Evolutionary conservation across 2,329 filamentous ascomycete genomes (phyloP).

Genomic region (Pseudocercospora ulei): DNA sequence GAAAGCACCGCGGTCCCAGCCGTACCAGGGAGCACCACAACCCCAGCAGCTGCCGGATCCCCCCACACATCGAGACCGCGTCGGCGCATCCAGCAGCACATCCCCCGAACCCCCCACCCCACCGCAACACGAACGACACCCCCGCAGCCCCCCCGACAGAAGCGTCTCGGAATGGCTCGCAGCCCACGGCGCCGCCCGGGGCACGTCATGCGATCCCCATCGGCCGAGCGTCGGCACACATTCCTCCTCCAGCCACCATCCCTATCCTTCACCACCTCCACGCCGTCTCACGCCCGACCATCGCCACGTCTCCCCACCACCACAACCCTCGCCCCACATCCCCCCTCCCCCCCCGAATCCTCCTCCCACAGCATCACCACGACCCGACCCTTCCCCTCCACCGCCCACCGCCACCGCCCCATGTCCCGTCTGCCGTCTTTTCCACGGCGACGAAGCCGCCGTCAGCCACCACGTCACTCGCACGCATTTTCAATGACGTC

Average conservation of each 20-base stretch:
- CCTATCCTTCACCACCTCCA: too few relatives aligned
- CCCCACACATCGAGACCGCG: conserved; percentile 7
- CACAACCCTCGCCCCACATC: neutral
- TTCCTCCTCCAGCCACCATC: conserved; percentile 7
- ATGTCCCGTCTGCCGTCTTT: too few relatives aligned
- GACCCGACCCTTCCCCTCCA: too few relatives aligned
- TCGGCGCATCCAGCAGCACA: conserved; percentile 7
- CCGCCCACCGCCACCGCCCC: too few relatives aligned
- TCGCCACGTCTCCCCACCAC: too few relatives aligned
- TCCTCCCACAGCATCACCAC: neutral
- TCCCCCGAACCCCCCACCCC: conserved; percentile 14
- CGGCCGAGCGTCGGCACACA: conserved; percentile 2
- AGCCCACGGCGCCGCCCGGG: conserved; percentile 7
- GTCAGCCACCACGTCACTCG: too few relatives aligned
- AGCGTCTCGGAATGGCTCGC: conserved; percentile 19
- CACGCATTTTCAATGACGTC: too few relatives aligned
- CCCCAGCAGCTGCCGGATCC: conserved; percentile 15
- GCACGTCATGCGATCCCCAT: too few relatives aligned
- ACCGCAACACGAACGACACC: conserved; percentile 12
- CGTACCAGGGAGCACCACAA: conserved; percentile 16
- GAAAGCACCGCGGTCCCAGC: conserved; percentile 16
- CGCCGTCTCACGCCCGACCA: too few relatives aligned
- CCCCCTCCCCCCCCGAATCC: neutral
- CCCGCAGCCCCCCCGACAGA: conserved; percentile 5
- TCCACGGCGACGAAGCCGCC: too few relatives aligned